phyloP scores from a whole-genome alignment of 345 rosid species.

The Arabidopsis suecica region DNA sequence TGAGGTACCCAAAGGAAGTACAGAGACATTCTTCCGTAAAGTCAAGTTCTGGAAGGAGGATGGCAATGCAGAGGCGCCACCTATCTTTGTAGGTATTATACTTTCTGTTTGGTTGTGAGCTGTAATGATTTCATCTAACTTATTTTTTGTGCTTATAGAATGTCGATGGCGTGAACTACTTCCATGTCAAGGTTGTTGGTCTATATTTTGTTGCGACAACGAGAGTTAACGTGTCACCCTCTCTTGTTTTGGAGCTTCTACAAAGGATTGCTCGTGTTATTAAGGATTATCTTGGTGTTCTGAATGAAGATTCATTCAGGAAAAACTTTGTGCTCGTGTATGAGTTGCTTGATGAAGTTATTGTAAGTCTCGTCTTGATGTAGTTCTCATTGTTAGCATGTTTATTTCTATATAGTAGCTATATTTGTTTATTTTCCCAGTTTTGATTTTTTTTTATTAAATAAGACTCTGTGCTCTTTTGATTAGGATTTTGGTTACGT shows the following conservation, averaged over 20 bases:
- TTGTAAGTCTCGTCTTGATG: constrained; percentile 60
- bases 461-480: constrained; percentile 30
- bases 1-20: constrained; percentile 86
- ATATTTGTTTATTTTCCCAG: background rate
- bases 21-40: constrained; percentile 94
- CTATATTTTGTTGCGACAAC: constrained; percentile 94
- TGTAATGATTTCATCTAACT: constrained; percentile 18
- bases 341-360: constrained; percentile 96
- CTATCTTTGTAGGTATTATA: constrained; percentile 96
- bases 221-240: constrained; percentile 87
- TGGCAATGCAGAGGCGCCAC: constrained; percentile 93
- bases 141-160: constrained; percentile 50
- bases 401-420: background rate
- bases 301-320: constrained; percentile 92
- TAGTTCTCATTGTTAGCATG: background rate
- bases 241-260: constrained; percentile 94
- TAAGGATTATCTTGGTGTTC: constrained; percentile 94
- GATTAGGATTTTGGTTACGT: constrained; percentile 97
- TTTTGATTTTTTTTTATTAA: background rate
- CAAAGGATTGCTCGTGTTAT: constrained; percentile 97
- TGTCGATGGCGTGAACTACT: constrained; percentile 96
- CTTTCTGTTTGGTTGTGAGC: constrained; percentile 9
- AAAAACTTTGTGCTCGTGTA: constrained; percentile 95
- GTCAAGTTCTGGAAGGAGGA: constrained; percentile 99
- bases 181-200: constrained; percentile 96